These are phyloP conservation scores for Cercospora berteroae DNA, from an alignment of 2,329 filamentous ascomycete species.

Conservation along the genomic window DNA sequence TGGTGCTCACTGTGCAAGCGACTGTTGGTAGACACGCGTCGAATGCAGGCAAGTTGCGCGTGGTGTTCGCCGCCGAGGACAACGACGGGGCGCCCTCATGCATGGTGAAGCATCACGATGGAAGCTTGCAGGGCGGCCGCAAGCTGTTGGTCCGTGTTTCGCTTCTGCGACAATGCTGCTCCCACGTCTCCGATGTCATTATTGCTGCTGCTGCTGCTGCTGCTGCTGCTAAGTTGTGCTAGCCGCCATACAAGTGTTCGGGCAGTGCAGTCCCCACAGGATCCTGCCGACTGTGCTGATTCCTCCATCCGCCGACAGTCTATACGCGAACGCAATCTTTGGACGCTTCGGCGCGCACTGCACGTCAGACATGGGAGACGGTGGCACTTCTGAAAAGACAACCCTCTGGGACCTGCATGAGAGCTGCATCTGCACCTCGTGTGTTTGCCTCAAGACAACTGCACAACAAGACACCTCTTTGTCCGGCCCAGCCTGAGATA, in stretches of 20 bases:
- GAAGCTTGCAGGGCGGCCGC: background rate
- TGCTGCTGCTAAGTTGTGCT: background rate
- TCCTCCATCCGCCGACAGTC: background rate
- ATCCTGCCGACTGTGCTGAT: slow-evolving; percentile 1
- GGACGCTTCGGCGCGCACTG: background rate
- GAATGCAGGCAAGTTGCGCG: background rate
- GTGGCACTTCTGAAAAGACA: background rate
- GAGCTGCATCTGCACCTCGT: background rate
- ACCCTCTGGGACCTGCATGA: slow-evolving; percentile 11
- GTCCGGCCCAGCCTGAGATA: background rate
- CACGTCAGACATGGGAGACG: background rate
- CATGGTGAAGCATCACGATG: slow-evolving; percentile 1
- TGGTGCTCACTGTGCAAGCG: background rate
- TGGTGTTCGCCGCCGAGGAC: background rate
- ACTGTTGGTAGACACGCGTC: background rate
- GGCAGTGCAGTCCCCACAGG: background rate
- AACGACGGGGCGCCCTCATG: slow-evolving; percentile 3
- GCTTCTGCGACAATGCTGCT: background rate
- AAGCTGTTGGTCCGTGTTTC: slow-evolving; percentile 7
- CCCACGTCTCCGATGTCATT: background rate
- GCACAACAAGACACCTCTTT: background rate
- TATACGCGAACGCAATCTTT: background rate
- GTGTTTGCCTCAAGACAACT: slow-evolving; percentile 8
- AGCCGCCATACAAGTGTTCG: background rate
- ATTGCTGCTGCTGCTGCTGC: background rate